Conservation (phyloP, 148 eudicot species). For the Fagopyrum homotropicum region DNA sequence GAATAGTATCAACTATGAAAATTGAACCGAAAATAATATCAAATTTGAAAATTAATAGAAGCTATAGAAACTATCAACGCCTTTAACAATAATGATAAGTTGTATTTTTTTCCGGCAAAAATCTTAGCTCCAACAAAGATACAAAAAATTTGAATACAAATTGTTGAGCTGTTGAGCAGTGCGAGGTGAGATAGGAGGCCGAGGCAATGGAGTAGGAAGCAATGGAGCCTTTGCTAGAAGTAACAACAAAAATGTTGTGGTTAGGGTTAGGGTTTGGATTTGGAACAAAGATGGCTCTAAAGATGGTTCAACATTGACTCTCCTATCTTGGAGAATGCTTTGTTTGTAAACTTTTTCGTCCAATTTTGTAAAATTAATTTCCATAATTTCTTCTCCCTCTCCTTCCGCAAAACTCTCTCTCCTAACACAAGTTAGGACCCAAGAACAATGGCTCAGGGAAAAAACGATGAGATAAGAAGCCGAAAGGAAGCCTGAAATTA, state of each 20-base stretch:
- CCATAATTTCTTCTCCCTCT: slow-evolving; percentile 15
- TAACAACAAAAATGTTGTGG: slow-evolving; percentile 63
- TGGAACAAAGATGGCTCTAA: slow-evolving; percentile 70
- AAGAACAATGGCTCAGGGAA: no score
- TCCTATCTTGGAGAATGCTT: slow-evolving; percentile 51
- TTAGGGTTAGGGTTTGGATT: slow-evolving; percentile 34
- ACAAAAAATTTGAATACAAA: neutral
- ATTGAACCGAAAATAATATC: no score
- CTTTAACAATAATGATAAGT: no score
- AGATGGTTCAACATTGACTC: slow-evolving; percentile 52
- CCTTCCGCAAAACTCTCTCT: neutral
- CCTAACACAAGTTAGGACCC: neutral
- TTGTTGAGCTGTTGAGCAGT: slow-evolving; percentile 16
- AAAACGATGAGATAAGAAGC: no score
- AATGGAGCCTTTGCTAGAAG: slow-evolving; percentile 80
- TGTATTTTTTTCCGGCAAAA: no score
- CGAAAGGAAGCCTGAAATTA: no score
- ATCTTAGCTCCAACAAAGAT: neutral
- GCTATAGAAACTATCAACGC: no score
- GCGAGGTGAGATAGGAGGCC: slow-evolving; percentile 29
- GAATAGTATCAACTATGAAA: no score
- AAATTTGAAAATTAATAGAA: no score
- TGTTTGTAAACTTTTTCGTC: slow-evolving; percentile 64
- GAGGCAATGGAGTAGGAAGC: slow-evolving; percentile 74
- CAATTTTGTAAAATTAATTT: slow-evolving; percentile 61